phyloP scores from a whole-genome alignment of 139 green algal species.

The Chara braunii region DNA sequence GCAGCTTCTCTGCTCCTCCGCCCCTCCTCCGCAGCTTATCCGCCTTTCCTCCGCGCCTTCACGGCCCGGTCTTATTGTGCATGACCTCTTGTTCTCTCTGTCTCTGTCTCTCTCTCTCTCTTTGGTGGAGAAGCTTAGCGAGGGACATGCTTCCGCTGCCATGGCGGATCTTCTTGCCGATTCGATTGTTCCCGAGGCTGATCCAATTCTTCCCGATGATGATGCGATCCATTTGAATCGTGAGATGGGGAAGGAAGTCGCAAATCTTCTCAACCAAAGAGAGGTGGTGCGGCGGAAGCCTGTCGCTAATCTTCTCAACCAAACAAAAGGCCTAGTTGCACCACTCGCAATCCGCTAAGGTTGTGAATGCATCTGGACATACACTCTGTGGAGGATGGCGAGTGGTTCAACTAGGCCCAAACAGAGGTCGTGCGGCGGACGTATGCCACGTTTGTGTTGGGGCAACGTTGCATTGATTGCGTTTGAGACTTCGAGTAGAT shows the following conservation, averaged over 20 bases:
- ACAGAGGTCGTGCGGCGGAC: too few relatives aligned
- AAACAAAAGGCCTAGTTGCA: too few relatives aligned
- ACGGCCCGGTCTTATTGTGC: too few relatives aligned
- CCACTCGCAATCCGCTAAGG: too few relatives aligned
- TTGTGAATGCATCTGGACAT: too few relatives aligned
- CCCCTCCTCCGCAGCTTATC: neutral
- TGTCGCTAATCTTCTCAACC: too few relatives aligned
- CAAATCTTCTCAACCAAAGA: neutral
- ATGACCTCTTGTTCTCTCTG: slow-evolving; percentile 1
- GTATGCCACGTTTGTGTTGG: too few relatives aligned
- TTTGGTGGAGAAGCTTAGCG: neutral
- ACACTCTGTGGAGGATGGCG: too few relatives aligned
- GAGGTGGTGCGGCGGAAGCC: neutral
- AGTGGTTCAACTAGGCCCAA: too few relatives aligned
- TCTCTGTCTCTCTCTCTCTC: slow-evolving; percentile 1
- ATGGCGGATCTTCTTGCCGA: neutral
- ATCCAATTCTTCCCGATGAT: neutral
- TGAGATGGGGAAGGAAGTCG: neutral
- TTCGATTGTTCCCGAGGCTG: neutral
- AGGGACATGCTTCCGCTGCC: neutral
- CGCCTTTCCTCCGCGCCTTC: neutral
- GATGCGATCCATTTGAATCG: neutral
- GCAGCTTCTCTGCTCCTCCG: too few relatives aligned
- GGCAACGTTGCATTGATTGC: too few relatives aligned
- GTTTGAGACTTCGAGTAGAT: too few relatives aligned